phyloP scores from a whole-genome alignment of 805 yeast genomes.

The Jamesozyma spencerorum region DNA sequence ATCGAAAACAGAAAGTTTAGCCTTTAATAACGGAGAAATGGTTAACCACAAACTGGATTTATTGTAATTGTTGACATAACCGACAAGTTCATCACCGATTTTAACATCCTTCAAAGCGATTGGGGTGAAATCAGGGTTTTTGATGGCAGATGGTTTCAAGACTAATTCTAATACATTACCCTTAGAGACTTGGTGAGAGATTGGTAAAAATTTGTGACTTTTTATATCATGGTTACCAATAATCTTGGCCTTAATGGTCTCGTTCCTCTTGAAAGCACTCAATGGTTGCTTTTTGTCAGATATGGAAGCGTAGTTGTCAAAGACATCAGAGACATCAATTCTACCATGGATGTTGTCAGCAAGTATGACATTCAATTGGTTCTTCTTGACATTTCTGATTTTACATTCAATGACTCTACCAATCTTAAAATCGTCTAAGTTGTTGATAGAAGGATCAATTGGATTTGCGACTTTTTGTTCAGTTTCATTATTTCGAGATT shows the following conservation, averaged over 20 bases:
- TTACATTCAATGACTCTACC: conserved; percentile 56
- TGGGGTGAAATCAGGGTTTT: conserved; percentile 20
- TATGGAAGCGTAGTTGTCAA: conserved; percentile 45
- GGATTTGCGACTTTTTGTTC: conserved; percentile 41
- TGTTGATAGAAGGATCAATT: conserved; percentile 44
- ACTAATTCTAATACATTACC: conserved; percentile 58
- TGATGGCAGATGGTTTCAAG: conserved; percentile 36
- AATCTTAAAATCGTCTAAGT: conserved; percentile 42
- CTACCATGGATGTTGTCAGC: conserved; percentile 77
- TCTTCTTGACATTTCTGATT: conserved; percentile 54
- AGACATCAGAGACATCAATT: conserved; percentile 65
- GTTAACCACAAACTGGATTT: conserved; percentile 59
- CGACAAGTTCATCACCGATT: conserved; percentile 44
- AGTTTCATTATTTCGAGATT: conserved; percentile 6
- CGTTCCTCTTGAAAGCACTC: conserved; percentile 47
- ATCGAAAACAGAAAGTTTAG: conserved; percentile 57
- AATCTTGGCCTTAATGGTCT: conserved; percentile 50
- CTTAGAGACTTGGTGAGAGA: conserved; percentile 48
- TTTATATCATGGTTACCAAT: conserved; percentile 71
- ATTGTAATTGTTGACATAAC: conserved; percentile 56
- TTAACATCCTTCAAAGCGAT: conserved; percentile 36
- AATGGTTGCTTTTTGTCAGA: conserved; percentile 51
- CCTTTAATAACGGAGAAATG: conserved; percentile 58
- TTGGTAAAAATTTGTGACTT: conserved; percentile 57
- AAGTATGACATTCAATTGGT: conserved; percentile 64